Base-by-base conservation (phyloP, 176 grass and related monocot species). In the Rhipidocladum racemiflorum region DNA sequence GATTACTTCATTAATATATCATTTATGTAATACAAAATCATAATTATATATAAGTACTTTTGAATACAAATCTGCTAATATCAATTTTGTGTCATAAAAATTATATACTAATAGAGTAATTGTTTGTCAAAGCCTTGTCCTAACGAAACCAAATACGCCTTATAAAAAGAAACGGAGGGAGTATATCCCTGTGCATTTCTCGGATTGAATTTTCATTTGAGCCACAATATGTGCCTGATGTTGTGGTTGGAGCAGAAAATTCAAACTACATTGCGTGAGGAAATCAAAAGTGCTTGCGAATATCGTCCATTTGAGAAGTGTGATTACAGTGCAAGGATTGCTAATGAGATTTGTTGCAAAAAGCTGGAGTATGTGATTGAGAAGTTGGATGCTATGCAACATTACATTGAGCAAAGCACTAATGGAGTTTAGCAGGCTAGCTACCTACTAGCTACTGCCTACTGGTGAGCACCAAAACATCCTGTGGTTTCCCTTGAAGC, bases 241-340 rank as follows among this genome's bases (percentile, higher is more conserved):
- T 76, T 68, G 68, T 80, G 13, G 20, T 65, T 87, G 16, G 79
- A 82, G 35, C 79, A 98, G 96, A 90, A 98, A 62, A 95, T 98
- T 70, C 96, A 98, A 83, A 88, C 85, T 60, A 91, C 91, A 39
- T 57, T 98, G 60, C 92, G 89, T 1, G 96, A 93, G 57, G 96
- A 95, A 83, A 98, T 98, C 68, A 98, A 85, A 80, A 89, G 96
- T 70, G 89, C 92, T 34, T 95, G 89, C 10, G 92, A 93, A 71
- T 95, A 98, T 66, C 88, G 85, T 24, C 96, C 96, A 28, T 95
- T 98, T 83, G 96, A 98, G 81, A 98, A 98, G 69, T 98, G 84
- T 29, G 92, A 95, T 56, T 98, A 98, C 83, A 90, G 71, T 24
- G 80, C 96, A 38, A 98, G 89, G 85, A 95, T 93, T 55, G 79